phyloP scores from a whole-genome alignment of 2,329 filamentous ascomycete species.

The Coleophoma eucalyptorum region DNA sequence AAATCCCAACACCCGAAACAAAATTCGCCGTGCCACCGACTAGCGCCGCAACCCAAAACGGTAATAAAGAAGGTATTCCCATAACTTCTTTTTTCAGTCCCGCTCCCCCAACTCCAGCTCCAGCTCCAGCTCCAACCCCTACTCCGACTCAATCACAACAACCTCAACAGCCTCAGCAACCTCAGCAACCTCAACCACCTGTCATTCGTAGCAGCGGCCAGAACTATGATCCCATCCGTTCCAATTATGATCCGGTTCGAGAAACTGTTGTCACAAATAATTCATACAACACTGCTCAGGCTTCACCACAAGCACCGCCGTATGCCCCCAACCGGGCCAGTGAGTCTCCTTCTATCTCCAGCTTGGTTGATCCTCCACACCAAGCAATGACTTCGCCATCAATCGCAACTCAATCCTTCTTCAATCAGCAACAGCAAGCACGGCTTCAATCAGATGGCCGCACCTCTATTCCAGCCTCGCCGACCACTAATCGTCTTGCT shows the following conservation, averaged over 20 bases:
- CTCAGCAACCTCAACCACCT: constrained; percentile 27
- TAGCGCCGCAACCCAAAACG: constrained; percentile 22
- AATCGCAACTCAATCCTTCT: constrained; percentile 27
- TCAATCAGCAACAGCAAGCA: constrained; percentile 23
- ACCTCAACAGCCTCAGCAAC: constrained; percentile 36
- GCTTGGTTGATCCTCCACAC: constrained; percentile 72
- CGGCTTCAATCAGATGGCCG: constrained; percentile 16
- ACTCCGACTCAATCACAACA: not conserved
- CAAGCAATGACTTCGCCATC: constrained; percentile 26
- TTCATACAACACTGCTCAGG: constrained; percentile 40
- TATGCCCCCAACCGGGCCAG: constrained; percentile 64
- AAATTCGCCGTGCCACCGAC: constrained; percentile 12
- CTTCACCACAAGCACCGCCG: constrained; percentile 37
- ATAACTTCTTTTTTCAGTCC: constrained; percentile 24
- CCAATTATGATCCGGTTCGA: constrained; percentile 62
- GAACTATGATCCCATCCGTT: constrained; percentile 85
- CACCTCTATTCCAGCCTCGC: constrained; percentile 24
- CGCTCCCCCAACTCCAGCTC: constrained; percentile 17
- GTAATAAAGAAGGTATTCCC: constrained; percentile 15
- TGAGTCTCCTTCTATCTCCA: constrained; percentile 87
- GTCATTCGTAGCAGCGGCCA: constrained; percentile 65
- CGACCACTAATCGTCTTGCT: constrained; percentile 20
- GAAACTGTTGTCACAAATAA: constrained; percentile 49
- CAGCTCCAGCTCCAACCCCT: constrained; percentile 9
- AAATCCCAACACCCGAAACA: constrained; percentile 4